Base-by-base conservation (phyloP, 192 early-diverging fungal species). In the Gryganskiella cystojenkinii region DNA sequence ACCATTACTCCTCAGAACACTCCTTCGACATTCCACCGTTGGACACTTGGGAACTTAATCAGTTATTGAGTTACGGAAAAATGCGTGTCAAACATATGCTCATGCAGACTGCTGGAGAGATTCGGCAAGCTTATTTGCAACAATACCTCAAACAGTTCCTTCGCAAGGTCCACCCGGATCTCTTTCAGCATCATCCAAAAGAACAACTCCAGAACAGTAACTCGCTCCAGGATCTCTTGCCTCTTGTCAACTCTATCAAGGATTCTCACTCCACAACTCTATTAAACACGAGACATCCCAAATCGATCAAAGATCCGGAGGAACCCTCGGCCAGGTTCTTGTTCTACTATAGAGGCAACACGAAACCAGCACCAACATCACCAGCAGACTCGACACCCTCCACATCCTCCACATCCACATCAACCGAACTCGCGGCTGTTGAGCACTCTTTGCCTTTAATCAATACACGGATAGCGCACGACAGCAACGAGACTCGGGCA, bases 151-250 rank as follows among this genome's bases (percentile, higher is more conserved):
- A 64, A 54, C 54, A 43, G 15, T 67, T 78, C 42, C 61, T 78
- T 0, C 74, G 74, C 35, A 62, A 31, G 17, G 74, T 78, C 0
- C 74, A 78, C 17, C 74, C 74, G 4, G 74, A 78, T 14, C 43
- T 78, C 22, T 78, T 78, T 59, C 74, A 69, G 35, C 51, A 69
- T 31, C 49, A 69, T n/a, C 74, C 74, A 31, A 69, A 68, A 27
- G 74, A 78, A 15, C 74, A 78, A 20, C 74, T 78, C 31, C 65
- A 46, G 45, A 78, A 78, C 50, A 69, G 74, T 22, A 30, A 51
- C 27, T 64, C 74, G 13, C 50, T 78, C 9, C 74, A 78, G 52
- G 65, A 64, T 27, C 42, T 78, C 1, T 15, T 78, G 3, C 74
- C 74, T 1, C 34, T 69, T 17, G 74, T 78, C 31, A 22, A 30